Percentiles rank a stretch among this genome's conserved stretches.
Conservation (phyloP, 108 stramenopile species). For the Skeletonema marinoi region DNA sequence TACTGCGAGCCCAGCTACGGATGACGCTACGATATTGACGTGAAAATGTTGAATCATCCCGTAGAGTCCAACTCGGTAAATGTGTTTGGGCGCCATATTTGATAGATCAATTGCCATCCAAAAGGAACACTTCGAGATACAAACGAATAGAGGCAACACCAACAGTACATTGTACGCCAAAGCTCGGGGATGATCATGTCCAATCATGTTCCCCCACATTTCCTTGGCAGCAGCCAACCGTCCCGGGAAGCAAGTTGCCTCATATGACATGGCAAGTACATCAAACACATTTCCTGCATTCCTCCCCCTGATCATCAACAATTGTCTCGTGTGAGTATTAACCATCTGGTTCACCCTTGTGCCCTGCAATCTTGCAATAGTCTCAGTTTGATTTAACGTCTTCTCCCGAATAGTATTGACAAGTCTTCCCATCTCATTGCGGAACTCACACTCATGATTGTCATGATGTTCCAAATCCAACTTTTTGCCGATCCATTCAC, state of each 20-base stretch:
- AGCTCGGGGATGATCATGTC: background rate
- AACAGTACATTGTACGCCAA: slow-evolving; percentile 26
- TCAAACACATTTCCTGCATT: slow-evolving; percentile 31
- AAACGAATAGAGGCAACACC: slow-evolving; percentile 6
- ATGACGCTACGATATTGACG: background rate
- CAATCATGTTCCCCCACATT: slow-evolving; percentile 20
- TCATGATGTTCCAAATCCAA: slow-evolving; percentile 31
- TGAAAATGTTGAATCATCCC: background rate
- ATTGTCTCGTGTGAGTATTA: background rate
- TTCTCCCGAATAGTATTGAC: slow-evolving; percentile 5
- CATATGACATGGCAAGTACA: slow-evolving; percentile 22
- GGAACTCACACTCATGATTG: slow-evolving; percentile 5
- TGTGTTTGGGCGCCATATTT: background rate
- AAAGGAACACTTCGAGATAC: background rate
- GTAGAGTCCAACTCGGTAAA: background rate
- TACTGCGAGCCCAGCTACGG: background rate
- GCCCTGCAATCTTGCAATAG: background rate
- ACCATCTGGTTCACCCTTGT: background rate
- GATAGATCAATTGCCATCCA: background rate
- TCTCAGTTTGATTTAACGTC: background rate
- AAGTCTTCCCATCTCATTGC: slow-evolving; percentile 2
- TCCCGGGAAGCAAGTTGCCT: slow-evolving; percentile 27
- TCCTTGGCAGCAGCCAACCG: slow-evolving; percentile 14
- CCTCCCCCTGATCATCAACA: background rate
- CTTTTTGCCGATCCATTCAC: slow-evolving; percentile 35